A percentile compares a stretch with the other conserved stretches of the same genome.
Conservation (phyloP, 192 early-diverging fungal genomes). For the Backusella liffmaniae region DNA sequence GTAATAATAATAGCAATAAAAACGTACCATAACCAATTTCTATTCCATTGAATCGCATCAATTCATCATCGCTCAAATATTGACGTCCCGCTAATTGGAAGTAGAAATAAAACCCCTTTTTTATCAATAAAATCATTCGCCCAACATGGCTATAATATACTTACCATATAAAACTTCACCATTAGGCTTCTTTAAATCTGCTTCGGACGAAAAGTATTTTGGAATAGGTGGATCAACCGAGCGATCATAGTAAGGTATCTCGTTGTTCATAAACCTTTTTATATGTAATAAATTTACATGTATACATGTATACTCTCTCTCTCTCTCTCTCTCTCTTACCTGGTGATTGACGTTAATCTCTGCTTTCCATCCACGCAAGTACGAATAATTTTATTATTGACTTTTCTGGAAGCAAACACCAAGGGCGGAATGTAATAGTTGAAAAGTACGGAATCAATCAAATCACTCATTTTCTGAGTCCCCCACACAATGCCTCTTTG, state of each 20-base stretch:
- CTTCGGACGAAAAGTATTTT: neutral
- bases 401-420: neutral
- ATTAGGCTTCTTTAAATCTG: neutral
- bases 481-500: neutral
- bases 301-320: neutral
- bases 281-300: neutral
- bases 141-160: neutral
- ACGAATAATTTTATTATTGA: neutral
- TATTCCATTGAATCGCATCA: neutral
- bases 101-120: neutral
- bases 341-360: neutral
- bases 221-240: neutral
- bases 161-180: neutral
- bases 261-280: neutral
- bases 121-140: neutral
- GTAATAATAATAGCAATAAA: neutral
- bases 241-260: neutral
- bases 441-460: neutral
- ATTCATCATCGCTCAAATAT: neutral
- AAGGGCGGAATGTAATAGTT: neutral
- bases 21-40: neutral
- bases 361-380: neutral
- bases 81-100: neutral
- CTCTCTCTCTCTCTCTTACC: neutral
- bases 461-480: neutral